phyloP scores from a whole-genome alignment of 2,329 filamentous ascomycete genomes.

The Trichoderma sp. region DNA sequence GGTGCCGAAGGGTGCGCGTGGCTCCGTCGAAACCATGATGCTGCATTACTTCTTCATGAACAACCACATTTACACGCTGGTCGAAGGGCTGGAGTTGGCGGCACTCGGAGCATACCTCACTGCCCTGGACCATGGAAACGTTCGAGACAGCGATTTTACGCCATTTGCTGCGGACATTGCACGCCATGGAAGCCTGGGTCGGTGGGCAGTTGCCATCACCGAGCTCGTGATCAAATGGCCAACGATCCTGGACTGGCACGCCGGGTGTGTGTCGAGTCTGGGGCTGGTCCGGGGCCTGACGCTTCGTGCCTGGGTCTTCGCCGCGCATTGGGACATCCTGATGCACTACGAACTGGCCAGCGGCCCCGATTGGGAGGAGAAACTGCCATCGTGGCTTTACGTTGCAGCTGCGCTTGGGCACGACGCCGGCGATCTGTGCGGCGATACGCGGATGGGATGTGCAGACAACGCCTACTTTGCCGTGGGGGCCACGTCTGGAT shows the following conservation, averaged over 20 bases:
- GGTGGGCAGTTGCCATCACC: background rate
- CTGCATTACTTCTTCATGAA: conserved; percentile 19
- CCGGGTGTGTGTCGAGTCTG: conserved; percentile 2
- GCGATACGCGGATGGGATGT: background rate
- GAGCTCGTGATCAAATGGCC: background rate
- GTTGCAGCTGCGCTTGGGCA: conserved; percentile 7
- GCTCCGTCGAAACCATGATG: conserved; percentile 2
- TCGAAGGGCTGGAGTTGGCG: background rate
- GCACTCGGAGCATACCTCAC: background rate
- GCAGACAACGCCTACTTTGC: conserved; percentile 13
- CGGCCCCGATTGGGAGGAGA: background rate
- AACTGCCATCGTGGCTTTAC: background rate
- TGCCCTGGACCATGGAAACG: background rate
- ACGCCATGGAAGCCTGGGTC: background rate
- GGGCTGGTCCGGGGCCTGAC: conserved; percentile 6
- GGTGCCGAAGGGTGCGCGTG: background rate
- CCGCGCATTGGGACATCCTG: background rate
- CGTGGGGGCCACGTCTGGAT: conserved; percentile 4
- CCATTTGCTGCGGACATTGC: background rate
- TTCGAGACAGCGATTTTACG: conserved; percentile 12
- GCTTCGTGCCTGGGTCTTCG: background rate
- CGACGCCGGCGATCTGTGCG: conserved; percentile 1
- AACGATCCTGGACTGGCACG: conserved; percentile 12
- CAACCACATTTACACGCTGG: conserved; percentile 14
- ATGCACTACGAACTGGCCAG: conserved; percentile 17